Evolutionary conservation across 106 monocot species (phyloP).

Genomic region (Dioscorea dumetorum): DNA sequence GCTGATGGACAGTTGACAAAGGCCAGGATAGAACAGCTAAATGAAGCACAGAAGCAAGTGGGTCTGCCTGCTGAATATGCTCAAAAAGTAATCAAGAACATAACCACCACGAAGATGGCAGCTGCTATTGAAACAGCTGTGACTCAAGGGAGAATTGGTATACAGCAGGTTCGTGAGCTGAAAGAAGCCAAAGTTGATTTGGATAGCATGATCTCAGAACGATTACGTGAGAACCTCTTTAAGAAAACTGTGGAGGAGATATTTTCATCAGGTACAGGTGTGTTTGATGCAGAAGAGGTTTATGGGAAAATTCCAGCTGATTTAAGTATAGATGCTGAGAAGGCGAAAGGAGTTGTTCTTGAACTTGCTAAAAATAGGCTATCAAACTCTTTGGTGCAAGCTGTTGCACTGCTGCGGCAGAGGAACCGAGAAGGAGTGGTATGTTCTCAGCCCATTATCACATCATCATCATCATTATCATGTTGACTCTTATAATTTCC

Average conservation of each 20-base stretch:
- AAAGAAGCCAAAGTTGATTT: constrained; percentile 78
- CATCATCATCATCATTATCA: neutral
- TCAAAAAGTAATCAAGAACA: constrained; percentile 90
- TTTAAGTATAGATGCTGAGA: constrained; percentile 58
- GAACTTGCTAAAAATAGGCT: constrained; percentile 73
- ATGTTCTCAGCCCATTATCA: constrained; percentile 6
- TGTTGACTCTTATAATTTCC: neutral
- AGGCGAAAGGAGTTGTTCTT: constrained; percentile 69
- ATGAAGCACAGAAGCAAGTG: constrained; percentile 76
- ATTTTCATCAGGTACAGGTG: constrained; percentile 82
- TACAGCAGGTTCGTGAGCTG: constrained; percentile 77
- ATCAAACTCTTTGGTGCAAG: constrained; percentile 82
- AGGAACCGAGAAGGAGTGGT: constrained; percentile 86
- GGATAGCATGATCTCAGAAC: constrained; percentile 79
- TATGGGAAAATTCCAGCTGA: constrained; percentile 83
- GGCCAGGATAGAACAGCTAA: constrained; percentile 77
- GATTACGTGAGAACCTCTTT: constrained; percentile 75
- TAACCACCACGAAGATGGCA: constrained; percentile 92
- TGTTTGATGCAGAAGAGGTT: constrained; percentile 80
- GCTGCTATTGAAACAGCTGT: constrained; percentile 90
- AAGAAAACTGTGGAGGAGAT: constrained; percentile 88
- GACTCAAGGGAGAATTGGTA: constrained; percentile 76
- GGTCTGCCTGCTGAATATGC: constrained; percentile 86
- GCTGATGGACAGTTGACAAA: constrained; percentile 93
- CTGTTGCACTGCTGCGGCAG: constrained; percentile 73